Evolutionary conservation across 1,284 basidiomycete species (phyloP).

Genomic region (Austroboletus novae-zelandiae): DNA sequence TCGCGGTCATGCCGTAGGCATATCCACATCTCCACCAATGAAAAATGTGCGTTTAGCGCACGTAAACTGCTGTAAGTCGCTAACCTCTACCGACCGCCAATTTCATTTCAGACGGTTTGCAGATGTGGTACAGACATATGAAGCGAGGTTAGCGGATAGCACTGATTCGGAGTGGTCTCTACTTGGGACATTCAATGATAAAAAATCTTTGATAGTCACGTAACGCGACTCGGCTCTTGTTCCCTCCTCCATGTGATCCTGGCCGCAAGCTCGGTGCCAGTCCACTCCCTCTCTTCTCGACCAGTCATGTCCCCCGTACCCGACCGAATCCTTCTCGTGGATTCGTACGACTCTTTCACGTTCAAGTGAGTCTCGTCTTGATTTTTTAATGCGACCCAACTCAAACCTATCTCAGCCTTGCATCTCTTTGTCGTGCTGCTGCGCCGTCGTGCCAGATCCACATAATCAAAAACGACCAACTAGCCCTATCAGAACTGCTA

Average conservation of each 20-base stretch:
- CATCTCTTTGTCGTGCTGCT: conserved; percentile 57
- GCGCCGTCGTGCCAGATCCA: conserved; percentile 59
- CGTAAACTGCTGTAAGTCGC: no score
- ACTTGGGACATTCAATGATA: no score
- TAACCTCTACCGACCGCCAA: no score
- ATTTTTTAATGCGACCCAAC: background rate
- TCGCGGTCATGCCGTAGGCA: no score
- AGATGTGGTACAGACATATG: conserved; percentile 59
- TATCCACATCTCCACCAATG: no score
- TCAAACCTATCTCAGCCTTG: conserved; percentile 45
- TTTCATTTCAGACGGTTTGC: no score
- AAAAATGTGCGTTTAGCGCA: no score
- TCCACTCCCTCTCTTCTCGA: background rate
- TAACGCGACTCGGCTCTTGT: no score
- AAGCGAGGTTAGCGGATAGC: conserved; percentile 65
- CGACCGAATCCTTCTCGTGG: conserved; percentile 62
- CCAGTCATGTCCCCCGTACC: conserved; percentile 17
- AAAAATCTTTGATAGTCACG: no score
- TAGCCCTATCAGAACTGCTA: conserved; percentile 48
- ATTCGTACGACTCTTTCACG: conserved; percentile 86
- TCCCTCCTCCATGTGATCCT: no score
- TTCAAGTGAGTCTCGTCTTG: conserved; percentile 60
- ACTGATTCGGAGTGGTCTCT: conserved; percentile 39
- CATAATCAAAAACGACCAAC: conserved; percentile 70
- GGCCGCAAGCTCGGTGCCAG: background rate